These are phyloP conservation scores for Phascolomyces articulosus DNA, from an alignment of 371 early-diverging fungal species.

Conservation along the genomic window DNA sequence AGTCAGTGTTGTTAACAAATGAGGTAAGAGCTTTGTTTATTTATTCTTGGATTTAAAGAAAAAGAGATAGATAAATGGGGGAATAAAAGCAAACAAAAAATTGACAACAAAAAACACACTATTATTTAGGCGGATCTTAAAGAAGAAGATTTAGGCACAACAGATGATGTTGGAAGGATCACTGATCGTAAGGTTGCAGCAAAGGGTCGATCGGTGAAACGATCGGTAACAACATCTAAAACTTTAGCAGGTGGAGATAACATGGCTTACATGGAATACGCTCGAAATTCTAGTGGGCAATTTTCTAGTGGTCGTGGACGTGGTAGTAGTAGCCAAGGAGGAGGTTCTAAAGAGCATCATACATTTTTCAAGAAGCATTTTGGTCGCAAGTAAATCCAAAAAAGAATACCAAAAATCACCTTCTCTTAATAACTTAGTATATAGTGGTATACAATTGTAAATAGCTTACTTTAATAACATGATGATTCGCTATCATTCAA, in stretches of 20 bases:
- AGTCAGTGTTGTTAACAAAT: constrained; percentile 83
- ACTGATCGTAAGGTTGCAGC: constrained; percentile 48
- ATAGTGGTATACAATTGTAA: too few relatives aligned
- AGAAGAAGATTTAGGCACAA: constrained; percentile 51
- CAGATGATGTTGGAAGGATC: constrained; percentile 48
- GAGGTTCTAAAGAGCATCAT: constrained; percentile 62
- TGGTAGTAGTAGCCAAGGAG: constrained; percentile 38
- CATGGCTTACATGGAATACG: constrained; percentile 94
- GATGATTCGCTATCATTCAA: too few relatives aligned
- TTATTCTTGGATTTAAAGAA: neutral
- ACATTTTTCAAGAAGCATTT: constrained; percentile 71
- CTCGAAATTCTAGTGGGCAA: constrained; percentile 43
- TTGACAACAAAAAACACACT: neutral
- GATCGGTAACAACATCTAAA: constrained; percentile 69
- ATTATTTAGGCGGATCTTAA: constrained; percentile 59
- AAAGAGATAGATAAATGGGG: constrained; percentile 22
- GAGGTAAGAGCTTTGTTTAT: constrained; percentile 41
- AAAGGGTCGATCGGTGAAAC: constrained; percentile 37
- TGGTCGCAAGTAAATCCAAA: constrained; percentile 43
- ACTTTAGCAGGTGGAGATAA: constrained; percentile 90
- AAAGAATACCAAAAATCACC: neutral
- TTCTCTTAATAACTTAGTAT: too few relatives aligned
- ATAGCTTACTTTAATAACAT: too few relatives aligned
- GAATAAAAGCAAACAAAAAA: constrained; percentile 27
- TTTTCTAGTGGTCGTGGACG: constrained; percentile 30